Evolutionary conservation across 2,329 filamentous ascomycete species (phyloP).

Genomic region (Hirsutella minnesotensis): DNA sequence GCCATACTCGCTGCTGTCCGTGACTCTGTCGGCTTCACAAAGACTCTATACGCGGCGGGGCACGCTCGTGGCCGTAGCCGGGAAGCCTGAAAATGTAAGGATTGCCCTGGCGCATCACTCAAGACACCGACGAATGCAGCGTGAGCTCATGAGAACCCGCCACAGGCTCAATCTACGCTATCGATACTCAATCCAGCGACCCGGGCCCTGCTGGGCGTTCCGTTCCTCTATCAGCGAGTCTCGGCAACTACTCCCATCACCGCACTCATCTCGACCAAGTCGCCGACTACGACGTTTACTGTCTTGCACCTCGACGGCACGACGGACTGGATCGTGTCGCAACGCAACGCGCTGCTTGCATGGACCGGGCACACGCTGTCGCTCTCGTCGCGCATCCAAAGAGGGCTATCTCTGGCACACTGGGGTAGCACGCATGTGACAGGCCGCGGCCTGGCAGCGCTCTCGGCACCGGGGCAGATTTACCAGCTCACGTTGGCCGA

Average conservation of each 20-base stretch:
- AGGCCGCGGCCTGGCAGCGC: constrained; percentile 73
- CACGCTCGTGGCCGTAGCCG: constrained; percentile 79
- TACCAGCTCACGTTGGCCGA: constrained; percentile 73
- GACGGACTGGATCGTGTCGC: constrained; percentile 87
- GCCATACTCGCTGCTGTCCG: constrained; percentile 87
- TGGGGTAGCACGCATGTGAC: constrained; percentile 89
- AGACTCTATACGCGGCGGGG: constrained; percentile 86
- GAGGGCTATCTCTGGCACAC: constrained; percentile 63
- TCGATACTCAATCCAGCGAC: constrained; percentile 76
- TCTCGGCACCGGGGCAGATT: constrained; percentile 78
- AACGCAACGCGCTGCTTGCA: constrained; percentile 79
- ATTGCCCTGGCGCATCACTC: not conserved
- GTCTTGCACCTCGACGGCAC: constrained; percentile 86
- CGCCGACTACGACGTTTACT: constrained; percentile 74
- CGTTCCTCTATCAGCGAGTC: constrained; percentile 89
- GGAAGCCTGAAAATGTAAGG: constrained; percentile 77
- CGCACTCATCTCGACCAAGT: constrained; percentile 79
- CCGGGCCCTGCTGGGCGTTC: constrained; percentile 70
- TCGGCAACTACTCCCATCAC: constrained; percentile 80
- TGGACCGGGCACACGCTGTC: constrained; percentile 87
- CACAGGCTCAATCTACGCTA: constrained; percentile 74
- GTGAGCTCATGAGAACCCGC: not conserved
- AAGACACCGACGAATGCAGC: not conserved
- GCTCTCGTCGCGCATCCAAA: constrained; percentile 64
- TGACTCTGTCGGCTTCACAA: constrained; percentile 85